Percentiles rank a stretch among this genome's conserved stretches.
phyloP scores from a whole-genome alignment of 176 grass and related monocot species.

The Lolium rigidum region DNA sequence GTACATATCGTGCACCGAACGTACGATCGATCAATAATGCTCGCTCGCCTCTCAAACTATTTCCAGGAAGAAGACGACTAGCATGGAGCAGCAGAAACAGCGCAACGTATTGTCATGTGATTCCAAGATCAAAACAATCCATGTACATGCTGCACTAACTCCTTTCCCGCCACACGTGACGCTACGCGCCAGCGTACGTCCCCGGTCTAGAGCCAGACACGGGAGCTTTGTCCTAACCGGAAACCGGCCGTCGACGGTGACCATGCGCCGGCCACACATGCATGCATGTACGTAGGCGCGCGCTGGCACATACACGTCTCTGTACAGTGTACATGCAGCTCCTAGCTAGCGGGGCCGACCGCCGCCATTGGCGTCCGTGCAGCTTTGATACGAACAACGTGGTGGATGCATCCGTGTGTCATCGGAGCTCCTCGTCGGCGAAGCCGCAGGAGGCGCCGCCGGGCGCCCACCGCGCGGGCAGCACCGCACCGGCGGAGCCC shows the following conservation, averaged over 20 bases:
- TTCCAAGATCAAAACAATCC: neutral
- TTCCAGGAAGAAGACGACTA: neutral
- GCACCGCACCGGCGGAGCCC: slow-evolving; percentile 34
- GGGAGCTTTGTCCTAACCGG: neutral
- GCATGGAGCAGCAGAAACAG: neutral
- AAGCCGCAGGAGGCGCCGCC: neutral
- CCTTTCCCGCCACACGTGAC: neutral
- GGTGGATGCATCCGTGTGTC: neutral
- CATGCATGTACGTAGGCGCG: neutral
- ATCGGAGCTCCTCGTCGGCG: slow-evolving; percentile 18
- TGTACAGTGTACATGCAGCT: neutral
- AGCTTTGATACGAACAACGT: neutral
- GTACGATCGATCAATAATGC: too few species aligned
- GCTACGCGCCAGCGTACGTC: neutral
- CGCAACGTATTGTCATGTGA: neutral
- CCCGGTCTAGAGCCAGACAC: neutral
- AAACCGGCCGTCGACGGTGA: neutral
- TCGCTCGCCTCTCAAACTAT: too few species aligned
- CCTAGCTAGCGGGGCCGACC: neutral
- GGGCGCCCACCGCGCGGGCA: slow-evolving; percentile 55
- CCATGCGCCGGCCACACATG: neutral
- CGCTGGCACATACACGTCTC: slow-evolving; percentile 6
- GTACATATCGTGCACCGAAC: too few species aligned
- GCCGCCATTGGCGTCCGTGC: neutral
- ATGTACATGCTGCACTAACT: neutral